Evolutionary conservation across 345 rosid species (phyloP).

Genomic region (Pelargonium nanum): DNA sequence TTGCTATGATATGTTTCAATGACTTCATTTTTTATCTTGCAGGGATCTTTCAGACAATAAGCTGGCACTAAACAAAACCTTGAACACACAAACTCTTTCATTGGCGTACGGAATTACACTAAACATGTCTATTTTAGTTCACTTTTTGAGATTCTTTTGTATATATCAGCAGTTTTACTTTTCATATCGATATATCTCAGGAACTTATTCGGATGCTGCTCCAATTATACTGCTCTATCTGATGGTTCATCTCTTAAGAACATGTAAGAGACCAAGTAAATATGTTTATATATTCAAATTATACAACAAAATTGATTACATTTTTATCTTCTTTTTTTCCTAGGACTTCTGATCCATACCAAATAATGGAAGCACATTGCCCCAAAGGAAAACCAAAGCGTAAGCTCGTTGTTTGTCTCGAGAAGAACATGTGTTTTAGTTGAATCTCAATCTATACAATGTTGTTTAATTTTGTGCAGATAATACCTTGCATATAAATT

Average conservation of each 20-base stretch:
- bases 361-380: not conserved
- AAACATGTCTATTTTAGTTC: not conserved
- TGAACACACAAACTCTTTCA: not conserved
- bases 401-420: not conserved
- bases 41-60: not conserved
- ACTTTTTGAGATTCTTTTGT: not conserved
- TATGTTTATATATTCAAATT: not conserved
- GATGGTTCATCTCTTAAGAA: not conserved
- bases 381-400: not conserved
- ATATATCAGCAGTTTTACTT: not conserved
- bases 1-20: no score
- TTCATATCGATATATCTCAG: not conserved
- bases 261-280: not conserved
- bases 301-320: no score
- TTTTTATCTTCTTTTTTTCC: not conserved
- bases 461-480: not conserved
- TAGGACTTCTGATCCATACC: not conserved
- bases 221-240: not conserved
- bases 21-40: not conserved
- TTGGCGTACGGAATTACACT: not conserved
- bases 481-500: slow-evolving; percentile 14
- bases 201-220: not conserved
- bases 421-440: not conserved
- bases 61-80: not conserved
- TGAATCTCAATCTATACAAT: not conserved